These are phyloP conservation scores for Trichoderma koningii DNA, from an alignment of 2,329 filamentous ascomycete species.

Conservation along the genomic window DNA sequence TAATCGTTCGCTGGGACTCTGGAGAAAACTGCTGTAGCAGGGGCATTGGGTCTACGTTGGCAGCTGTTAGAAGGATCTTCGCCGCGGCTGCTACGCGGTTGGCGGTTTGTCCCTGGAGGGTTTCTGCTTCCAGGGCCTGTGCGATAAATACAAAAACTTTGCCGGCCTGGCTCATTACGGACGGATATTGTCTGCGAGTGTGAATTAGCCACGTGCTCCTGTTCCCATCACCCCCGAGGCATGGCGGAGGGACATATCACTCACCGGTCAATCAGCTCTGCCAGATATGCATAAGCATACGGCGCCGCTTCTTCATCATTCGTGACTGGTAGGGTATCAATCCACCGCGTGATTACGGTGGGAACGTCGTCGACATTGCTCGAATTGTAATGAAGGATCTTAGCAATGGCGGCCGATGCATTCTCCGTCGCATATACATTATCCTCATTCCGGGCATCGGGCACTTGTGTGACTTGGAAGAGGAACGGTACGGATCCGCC, in stretches of 20 bases:
- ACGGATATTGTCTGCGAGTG: constrained; percentile 73
- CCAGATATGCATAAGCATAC: constrained; percentile 90
- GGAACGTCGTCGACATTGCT: constrained; percentile 74
- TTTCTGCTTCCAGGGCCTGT: constrained; percentile 87
- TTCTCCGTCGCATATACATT: constrained; percentile 98
- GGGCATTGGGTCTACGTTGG: constrained; percentile 74
- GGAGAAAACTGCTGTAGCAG: constrained; percentile 74
- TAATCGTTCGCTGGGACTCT: constrained; percentile 78
- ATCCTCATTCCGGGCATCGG: constrained; percentile 83
- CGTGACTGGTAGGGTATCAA: constrained; percentile 85
- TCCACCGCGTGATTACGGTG: constrained; percentile 78
- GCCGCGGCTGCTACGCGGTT: constrained; percentile 74
- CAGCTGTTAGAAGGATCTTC: constrained; percentile 73
- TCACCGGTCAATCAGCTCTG: constrained; percentile 92
- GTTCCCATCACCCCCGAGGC: neutral
- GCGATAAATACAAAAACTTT: constrained; percentile 85
- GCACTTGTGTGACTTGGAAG: constrained; percentile 80
- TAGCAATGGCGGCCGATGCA: constrained; percentile 92
- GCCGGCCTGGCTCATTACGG: constrained; percentile 72
- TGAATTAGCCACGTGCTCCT: constrained; percentile 34
- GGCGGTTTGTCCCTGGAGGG: constrained; percentile 81
- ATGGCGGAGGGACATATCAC: constrained; percentile 43
- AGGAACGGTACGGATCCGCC: constrained; percentile 76
- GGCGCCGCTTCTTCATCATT: constrained; percentile 98
- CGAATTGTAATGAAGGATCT: constrained; percentile 90